A percentile compares a stretch with the other conserved stretches of the same genome.
phyloP scores from a whole-genome alignment of 106 monocot genomes.

The Dendrobium chrysotoxum region DNA sequence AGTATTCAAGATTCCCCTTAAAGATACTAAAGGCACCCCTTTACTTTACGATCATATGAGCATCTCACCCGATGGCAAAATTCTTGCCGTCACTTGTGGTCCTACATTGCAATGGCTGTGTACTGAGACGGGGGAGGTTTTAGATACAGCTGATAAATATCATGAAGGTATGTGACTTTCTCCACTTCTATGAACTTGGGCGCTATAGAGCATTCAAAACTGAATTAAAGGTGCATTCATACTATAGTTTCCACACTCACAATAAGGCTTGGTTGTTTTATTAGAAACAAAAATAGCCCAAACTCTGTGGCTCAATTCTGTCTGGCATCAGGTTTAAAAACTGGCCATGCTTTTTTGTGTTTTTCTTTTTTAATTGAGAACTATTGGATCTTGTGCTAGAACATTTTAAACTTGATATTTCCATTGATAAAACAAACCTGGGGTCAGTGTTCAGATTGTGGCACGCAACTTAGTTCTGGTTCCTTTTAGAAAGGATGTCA shows the following conservation, averaged over 20 bases:
- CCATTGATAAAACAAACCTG: neutral
- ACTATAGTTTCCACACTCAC: neutral
- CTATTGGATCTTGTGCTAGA: neutral
- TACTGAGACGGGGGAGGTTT: conserved; percentile 73
- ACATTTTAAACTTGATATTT: neutral
- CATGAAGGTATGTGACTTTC: conserved; percentile 70
- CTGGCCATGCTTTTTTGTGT: neutral
- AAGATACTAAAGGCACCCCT: conserved; percentile 59
- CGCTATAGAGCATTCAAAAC: neutral
- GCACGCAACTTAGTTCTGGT: too few relatives aligned
- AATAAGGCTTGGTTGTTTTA: neutral
- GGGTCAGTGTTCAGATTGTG: too few relatives aligned
- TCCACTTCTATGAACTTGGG: neutral
- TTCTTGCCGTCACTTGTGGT: conserved; percentile 70
- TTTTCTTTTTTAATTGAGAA: neutral
- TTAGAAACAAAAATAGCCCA: neutral
- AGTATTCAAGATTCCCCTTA: conserved; percentile 72
- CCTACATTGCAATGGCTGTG: conserved; percentile 93
- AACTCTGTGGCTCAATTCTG: neutral
- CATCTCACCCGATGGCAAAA: conserved; percentile 80
- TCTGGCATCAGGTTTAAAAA: neutral
- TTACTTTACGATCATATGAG: conserved; percentile 74
- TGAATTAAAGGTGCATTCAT: too few relatives aligned
- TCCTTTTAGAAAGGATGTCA: too few relatives aligned
- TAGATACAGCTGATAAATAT: conserved; percentile 81